Base-by-base conservation (phyloP, 768 basidiomycete species). In the Mrakia blollopis region DNA sequence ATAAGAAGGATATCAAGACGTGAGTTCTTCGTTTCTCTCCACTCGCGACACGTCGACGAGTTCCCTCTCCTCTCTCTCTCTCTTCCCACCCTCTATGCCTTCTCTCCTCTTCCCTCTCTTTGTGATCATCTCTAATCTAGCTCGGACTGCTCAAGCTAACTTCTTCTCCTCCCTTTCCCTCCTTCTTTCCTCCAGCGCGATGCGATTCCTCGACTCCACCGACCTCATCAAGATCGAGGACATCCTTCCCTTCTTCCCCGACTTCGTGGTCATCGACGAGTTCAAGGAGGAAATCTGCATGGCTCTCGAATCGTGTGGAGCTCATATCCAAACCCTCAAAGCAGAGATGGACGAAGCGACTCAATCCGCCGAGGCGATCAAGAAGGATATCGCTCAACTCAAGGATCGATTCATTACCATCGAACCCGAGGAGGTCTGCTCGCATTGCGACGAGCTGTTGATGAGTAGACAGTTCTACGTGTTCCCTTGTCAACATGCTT, bases 221-320 rank as follows among this genome's bases (percentile, higher is more conserved):
- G 90, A 93, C 80, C 85, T 98, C 50, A 88, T 99, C 82, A 98
- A 98, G 85, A 96, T 99, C 79, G 97, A 99, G 82, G 97, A 99
- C 82, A 97, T 99, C 78, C 85, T 99, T 25, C 97, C 97, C 8
- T 99, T 98, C 89, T 98, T 99, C 89, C 96, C 97, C 2, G 96
- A 98, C 85, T 99, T 99, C 82, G 94, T 96, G 18, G 92, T 98
- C 77, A 98, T 99, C 80, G 97, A 98, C 82, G 97, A 98, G 82
- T 98, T 99, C 88, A 99, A 99, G 83, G 92, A 96, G 80, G 96
- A 98, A 84, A 98, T 98, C 79, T 96, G 95, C 70, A 90, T 91
- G 78, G 97, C 97, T 0, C 85, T 99, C 79, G 96, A 99, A 82
- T 92, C 92, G 2, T 98, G 98, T 82, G 92, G 93, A 60, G 88